phyloP scores from a whole-genome alignment of 2,329 filamentous ascomycete species.

The Huntiella savannae region DNA sequence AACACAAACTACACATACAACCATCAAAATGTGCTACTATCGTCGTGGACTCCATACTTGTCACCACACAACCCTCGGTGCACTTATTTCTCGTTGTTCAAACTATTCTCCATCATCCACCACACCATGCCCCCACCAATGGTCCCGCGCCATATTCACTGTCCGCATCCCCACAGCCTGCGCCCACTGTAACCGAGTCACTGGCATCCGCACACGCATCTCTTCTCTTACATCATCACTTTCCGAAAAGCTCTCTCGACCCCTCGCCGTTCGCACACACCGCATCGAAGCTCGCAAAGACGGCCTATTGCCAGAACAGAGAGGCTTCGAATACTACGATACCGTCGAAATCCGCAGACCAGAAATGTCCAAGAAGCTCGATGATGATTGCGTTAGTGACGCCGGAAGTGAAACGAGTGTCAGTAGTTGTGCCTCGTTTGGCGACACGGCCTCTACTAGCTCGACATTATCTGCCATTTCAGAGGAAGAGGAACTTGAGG shows the following conservation, averaged over 20 bases:
- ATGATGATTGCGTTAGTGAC: constrained; percentile 7
- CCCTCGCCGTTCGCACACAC: constrained; percentile 3
- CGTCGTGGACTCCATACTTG: constrained; percentile 13
- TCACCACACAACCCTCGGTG: constrained; percentile 11
- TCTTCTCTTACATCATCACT: constrained; percentile 7
- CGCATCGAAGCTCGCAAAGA: constrained; percentile 1
- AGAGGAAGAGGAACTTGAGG: constrained; percentile 6
- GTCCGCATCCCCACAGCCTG: constrained; percentile 7
- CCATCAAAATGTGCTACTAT: constrained; percentile 14
- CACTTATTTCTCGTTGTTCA: constrained; percentile 9
- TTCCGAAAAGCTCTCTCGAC: constrained; percentile 1
- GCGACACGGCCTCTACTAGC: background rate
- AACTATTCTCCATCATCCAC: background rate
- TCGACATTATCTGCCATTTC: constrained; percentile 4
- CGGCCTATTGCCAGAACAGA: background rate
- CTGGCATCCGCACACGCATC: constrained; percentile 6
- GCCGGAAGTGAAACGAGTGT: constrained; percentile 1
- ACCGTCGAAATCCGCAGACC: background rate
- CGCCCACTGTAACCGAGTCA: constrained; percentile 4
- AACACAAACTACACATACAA: background rate
- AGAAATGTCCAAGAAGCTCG: background rate
- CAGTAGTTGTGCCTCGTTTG: constrained; percentile 2
- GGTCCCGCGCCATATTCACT: constrained; percentile 11
- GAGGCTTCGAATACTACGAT: constrained; percentile 4
- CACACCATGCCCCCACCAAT: constrained; percentile 6